Conservation (phyloP, 2,329 filamentous ascomycete species). For the Sporothrix globosa region DNA sequence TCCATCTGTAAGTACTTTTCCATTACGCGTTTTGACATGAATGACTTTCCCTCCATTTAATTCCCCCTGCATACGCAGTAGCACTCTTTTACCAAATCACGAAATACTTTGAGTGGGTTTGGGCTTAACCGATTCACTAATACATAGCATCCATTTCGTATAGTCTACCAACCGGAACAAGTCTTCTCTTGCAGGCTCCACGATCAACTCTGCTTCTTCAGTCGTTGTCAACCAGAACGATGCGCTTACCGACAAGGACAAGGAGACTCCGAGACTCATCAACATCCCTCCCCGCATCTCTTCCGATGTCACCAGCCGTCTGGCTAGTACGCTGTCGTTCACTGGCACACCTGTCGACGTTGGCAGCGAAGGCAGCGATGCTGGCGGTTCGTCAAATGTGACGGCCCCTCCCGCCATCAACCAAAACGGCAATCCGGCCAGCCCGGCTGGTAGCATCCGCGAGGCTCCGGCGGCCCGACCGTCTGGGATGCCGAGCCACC, state of each 20-base stretch:
- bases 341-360: conserved; percentile 71
- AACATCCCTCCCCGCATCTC: conserved; percentile 64
- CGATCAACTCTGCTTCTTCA: conserved; percentile 55
- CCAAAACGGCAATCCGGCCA: neutral
- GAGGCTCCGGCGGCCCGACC: neutral
- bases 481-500: conserved; percentile 42
- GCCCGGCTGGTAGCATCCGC: conserved; percentile 15
- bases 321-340: conserved; percentile 70
- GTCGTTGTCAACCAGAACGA: conserved; percentile 43
- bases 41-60: conserved; percentile 31
- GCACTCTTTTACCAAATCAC: conserved; percentile 48
- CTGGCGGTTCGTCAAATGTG: conserved; percentile 39
- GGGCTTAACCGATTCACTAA: conserved; percentile 49
- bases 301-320: conserved; percentile 57
- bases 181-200: conserved; percentile 54
- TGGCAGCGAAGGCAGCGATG: conserved; percentile 49
- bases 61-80: conserved; percentile 16
- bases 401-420: conserved; percentile 26
- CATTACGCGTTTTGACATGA: conserved; percentile 24
- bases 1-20: conserved; percentile 61
- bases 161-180: conserved; percentile 64
- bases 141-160: conserved; percentile 43
- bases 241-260: conserved; percentile 49
- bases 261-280: conserved; percentile 59
- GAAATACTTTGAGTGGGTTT: neutral